Percentiles rank a stretch among this genome's conserved stretches.
Evolutionary conservation across 108 stramenopile species (phyloP).

Genomic region (Cyclostephanos tholiformis): DNA sequence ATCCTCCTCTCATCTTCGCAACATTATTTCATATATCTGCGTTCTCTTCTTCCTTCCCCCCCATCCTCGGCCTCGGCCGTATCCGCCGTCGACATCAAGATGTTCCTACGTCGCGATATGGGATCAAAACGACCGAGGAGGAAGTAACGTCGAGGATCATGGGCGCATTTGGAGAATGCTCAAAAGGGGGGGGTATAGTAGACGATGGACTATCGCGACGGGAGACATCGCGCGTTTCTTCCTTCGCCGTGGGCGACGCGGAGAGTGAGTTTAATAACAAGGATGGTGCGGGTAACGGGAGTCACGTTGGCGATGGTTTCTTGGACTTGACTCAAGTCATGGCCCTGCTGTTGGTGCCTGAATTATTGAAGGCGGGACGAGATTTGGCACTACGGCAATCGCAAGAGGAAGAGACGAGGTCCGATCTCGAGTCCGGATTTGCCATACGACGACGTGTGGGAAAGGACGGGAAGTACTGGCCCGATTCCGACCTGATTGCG

Average conservation of each 20-base stretch:
- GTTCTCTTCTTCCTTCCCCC: background rate
- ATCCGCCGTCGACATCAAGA: constrained; percentile 47
- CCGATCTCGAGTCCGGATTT: too few species aligned
- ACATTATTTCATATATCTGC: too few species aligned
- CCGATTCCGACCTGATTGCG: constrained; percentile 47
- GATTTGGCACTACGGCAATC: constrained; percentile 9
- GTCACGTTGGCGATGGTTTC: background rate
- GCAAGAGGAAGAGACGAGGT: background rate
- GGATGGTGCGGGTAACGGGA: constrained; percentile 3
- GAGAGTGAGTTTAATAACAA: constrained; percentile 13
- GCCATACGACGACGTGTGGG: constrained; percentile 7
- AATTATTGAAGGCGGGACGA: constrained; percentile 46
- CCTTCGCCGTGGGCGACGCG: background rate
- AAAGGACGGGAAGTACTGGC: constrained; percentile 29
- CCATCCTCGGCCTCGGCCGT: too few species aligned
- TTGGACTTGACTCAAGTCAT: constrained; percentile 60
- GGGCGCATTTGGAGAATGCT: constrained; percentile 46
- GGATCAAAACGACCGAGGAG: constrained; percentile 52
- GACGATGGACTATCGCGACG: background rate
- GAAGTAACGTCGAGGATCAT: constrained; percentile 52
- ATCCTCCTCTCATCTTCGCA: too few species aligned
- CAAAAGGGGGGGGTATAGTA: constrained; percentile 11
- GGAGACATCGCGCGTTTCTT: background rate
- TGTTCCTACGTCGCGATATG: constrained; percentile 61
- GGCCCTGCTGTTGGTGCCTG: constrained; percentile 58